Conservation (phyloP, 139 green algal species). For the Volvox reticuliferus region DNA sequence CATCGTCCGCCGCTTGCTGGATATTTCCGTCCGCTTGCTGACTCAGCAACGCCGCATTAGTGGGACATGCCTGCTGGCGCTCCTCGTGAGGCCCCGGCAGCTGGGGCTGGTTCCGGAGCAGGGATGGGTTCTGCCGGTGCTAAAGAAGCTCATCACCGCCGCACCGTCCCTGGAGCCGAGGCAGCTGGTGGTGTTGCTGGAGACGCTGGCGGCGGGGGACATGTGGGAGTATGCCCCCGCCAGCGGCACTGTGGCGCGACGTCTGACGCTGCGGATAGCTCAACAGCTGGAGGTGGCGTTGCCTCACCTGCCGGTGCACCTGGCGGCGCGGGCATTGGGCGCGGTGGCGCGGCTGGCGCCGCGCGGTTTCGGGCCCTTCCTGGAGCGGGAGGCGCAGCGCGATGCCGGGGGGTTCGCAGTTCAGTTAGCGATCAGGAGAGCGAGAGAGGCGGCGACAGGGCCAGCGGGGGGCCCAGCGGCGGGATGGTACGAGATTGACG, state of each 20-base stretch:
- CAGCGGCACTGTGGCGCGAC: constrained; percentile 12
- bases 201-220: constrained; percentile 7
- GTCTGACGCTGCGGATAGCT: background rate
- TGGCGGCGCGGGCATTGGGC: constrained; percentile 3
- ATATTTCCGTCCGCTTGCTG: background rate
- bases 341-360: constrained; percentile 13
- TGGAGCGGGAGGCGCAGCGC: background rate
- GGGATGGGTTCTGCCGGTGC: background rate
- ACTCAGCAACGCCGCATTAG: background rate
- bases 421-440: background rate
- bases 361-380: background rate
- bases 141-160: background rate
- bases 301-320: background rate
- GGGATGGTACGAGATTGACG: background rate
- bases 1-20: background rate
- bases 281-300: background rate
- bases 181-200: background rate
- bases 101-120: background rate
- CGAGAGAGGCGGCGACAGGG: background rate
- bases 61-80: background rate
- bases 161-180: background rate
- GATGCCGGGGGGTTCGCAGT: background rate
- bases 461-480: no score
- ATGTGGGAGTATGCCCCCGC: constrained; percentile 25
- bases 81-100: background rate